Evolutionary conservation across 768 basidiomycete species (phyloP), one percentile per base, ranked within the genome.

Genomic region (Agaricus sinodeliciosus): DNA sequence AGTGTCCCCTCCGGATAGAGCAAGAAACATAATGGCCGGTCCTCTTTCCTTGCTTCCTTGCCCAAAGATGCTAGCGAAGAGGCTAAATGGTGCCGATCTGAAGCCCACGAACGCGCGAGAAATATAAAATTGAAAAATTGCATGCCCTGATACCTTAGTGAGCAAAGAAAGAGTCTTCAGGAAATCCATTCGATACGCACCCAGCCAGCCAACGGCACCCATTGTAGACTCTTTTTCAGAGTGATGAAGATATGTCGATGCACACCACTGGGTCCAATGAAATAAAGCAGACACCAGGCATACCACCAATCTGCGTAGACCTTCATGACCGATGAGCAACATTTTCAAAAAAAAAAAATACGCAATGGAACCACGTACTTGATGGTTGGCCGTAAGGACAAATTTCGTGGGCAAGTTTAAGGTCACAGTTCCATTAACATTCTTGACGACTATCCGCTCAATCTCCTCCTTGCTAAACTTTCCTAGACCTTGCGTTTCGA

Each of bases 1-100:
- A 98, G 84, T 3, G 95, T 97, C 27, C 96, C 96, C 66, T 99
- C 96, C 0, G 96, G 96, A 65, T 94, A 98, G 43, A 97, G 76
- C 51, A 97, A 74, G 60, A 95, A 81, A 56, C 85, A 84, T 40
- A 96, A 73, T 0, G 91, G 87, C 22, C 75, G 80, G 57, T 86
- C 77, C 62, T 81, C 74, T 47, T 76, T 67, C 61, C 87, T 80
- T n/a, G 87, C 84, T 28, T 77, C 76, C 48, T 74, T 75, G 1
- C 85, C 93, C 12, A 95, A 72, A 40, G 79, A 73, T 0, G 84
- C 80, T 18, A 96, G 77, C 53, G 81, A 76, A 18, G 72, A 68
- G 25, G 83, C 78, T 31, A 4, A 96, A 75, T 56, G 84, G 78
- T 9, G 77, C 62, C 82, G 76, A 65, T 97, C 94, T 16, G 89